These are phyloP conservation scores for Powellomyces hirtus DNA, from an alignment of 192 early-diverging fungal species.

Conservation along the genomic window DNA sequence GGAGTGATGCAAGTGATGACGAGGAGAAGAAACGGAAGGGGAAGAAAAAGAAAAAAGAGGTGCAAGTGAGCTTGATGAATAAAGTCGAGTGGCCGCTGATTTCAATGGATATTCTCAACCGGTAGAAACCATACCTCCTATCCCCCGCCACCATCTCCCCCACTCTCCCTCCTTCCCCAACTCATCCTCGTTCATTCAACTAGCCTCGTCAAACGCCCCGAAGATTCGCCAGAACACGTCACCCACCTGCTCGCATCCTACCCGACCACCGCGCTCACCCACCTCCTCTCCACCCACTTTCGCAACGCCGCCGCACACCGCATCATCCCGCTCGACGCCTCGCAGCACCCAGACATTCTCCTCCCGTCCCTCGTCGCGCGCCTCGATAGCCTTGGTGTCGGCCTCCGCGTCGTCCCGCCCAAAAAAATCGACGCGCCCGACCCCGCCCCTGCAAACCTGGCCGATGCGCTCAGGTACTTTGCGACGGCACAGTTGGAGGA, in stretches of 20 bases:
- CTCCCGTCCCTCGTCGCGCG: constrained; percentile 26
- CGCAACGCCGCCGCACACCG: neutral
- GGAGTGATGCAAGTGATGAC: constrained; percentile 1
- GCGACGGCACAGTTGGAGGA: constrained; percentile 31
- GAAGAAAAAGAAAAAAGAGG: neutral
- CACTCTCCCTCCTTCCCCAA: neutral
- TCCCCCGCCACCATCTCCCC: neutral
- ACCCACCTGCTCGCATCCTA: neutral
- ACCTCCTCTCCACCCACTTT: neutral
- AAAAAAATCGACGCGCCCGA: constrained; percentile 30
- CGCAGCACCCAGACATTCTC: constrained; percentile 44
- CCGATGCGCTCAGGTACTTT: constrained; percentile 37
- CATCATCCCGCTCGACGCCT: constrained; percentile 43
- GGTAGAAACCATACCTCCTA: constrained; percentile 14
- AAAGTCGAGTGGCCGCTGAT: constrained; percentile 41
- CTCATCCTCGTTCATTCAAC: neutral
- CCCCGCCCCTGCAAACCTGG: constrained; percentile 3
- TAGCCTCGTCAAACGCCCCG: constrained; percentile 48
- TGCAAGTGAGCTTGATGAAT: constrained; percentile 25
- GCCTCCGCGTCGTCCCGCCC: constrained; percentile 15
- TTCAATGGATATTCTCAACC: constrained; percentile 38
- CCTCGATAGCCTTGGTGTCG: constrained; percentile 33
- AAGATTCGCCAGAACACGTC: constrained; percentile 36
- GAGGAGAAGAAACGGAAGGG: constrained; percentile 6
- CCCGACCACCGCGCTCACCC: neutral